Evolutionary conservation across 2,329 filamentous ascomycete genomes (phyloP), one percentile per base, ranked within the genome.

Genomic region (Macroventuria anomochaeta): DNA sequence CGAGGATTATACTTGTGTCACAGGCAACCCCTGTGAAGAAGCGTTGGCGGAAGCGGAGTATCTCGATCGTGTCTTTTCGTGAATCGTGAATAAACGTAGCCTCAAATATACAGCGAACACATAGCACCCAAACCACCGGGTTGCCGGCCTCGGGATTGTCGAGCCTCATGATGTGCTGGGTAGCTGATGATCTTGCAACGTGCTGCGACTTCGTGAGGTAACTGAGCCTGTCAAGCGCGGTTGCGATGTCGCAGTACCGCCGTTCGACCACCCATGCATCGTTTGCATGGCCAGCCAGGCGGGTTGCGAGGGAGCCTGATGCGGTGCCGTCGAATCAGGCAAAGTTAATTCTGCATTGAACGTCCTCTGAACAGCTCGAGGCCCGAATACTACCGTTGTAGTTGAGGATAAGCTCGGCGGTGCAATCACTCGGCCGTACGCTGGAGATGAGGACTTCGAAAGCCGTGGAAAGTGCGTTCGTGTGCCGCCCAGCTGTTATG

Each of bases 151-250:
- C 29, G 21, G 28, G 12, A 12, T 13, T 33, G 13, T 29, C 18
- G 18, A 29, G 26, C 20, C 23, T 49, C 23, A 43, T 61, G 52
- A 48, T 39, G 34, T 37, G 46, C 38, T 47, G 12, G 11, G 41
- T 53, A 46, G 28, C 77, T 79, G 46, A 70, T 66, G 58, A 67
- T 70, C 37, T 72, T 73, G 52, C 63, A 15, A 68, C 69, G 17
- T 55, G 57, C 62, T 63, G 43, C 56, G 55, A 17, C 21, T 39
- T 40, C 48, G 58, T 55, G 47, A 53, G 39, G 26, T 36, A 15
- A 11, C 10, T 46, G 29, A 12, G 11, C 47, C 23, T 50, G 32
- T 53, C 38, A 51, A 44, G 12, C n/a, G 41, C 41, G 44, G 51
- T 46, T 26, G 56, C 46, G 40, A 50, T 38, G 13, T 43, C 50